Percentiles rank a stretch among this genome's conserved stretches.
phyloP scores from a whole-genome alignment of 2,329 filamentous ascomycete species.

The Aspergillus sp. region DNA sequence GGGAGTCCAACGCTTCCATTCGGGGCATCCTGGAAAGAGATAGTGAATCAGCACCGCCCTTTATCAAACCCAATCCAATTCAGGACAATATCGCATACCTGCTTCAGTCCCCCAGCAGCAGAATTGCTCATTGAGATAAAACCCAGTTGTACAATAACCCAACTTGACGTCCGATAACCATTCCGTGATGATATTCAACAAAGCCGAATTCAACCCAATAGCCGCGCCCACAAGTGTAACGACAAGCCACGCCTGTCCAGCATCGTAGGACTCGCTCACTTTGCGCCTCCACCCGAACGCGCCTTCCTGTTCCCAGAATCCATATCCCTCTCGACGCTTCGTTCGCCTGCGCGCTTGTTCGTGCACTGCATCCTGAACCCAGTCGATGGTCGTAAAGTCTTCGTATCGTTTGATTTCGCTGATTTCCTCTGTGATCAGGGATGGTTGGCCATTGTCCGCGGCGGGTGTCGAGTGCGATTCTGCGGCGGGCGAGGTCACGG shows the following conservation, averaged over 20 bases:
- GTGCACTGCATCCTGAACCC: constrained; percentile 93
- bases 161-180: constrained; percentile 94
- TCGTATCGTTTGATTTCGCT: constrained; percentile 97
- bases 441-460: constrained; percentile 51
- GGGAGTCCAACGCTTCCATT: constrained; percentile 84
- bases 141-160: constrained; percentile 90
- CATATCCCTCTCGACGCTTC: constrained; percentile 61
- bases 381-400: constrained; percentile 94
- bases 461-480: constrained; percentile 44
- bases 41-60: too few relatives aligned
- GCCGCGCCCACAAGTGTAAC: constrained; percentile 84
- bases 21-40: constrained; percentile 55
- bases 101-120: constrained; percentile 95
- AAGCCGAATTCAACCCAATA: constrained; percentile 86
- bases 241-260: constrained; percentile 95
- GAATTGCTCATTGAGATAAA: constrained; percentile 95
- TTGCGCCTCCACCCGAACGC: constrained; percentile 72
- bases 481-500: constrained; percentile 43
- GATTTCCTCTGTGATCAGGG: constrained; percentile 85
- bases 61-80: background rate
- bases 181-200: constrained; percentile 91
- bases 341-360: constrained; percentile 77
- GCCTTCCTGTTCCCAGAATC: constrained; percentile 60
- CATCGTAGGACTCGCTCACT: constrained; percentile 81
- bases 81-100: constrained; percentile 41